Evolutionary conservation across 257 asterid species (phyloP).

Genomic region (Pogostemon cablin): DNA sequence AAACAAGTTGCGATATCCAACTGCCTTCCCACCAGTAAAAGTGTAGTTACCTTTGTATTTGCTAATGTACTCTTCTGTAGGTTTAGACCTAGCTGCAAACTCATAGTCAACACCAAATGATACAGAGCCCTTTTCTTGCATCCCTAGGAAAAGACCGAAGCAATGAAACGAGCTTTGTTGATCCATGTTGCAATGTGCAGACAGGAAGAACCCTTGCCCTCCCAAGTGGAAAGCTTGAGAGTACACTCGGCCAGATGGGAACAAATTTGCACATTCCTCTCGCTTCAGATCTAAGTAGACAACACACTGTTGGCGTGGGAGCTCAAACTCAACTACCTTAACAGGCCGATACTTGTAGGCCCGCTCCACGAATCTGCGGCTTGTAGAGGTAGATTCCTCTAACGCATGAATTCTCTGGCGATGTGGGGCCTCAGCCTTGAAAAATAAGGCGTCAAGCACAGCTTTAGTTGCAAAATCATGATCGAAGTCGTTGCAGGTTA

Average conservation of each 20-base stretch:
- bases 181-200: conserved; percentile 96
- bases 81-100: conserved; percentile 83
- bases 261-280: conserved; percentile 68
- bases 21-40: conserved; percentile 91
- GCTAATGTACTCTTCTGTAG: conserved; percentile 70
- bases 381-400: conserved; percentile 57
- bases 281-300: conserved; percentile 88
- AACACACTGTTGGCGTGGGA: conserved; percentile 83
- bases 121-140: conserved; percentile 92
- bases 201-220: conserved; percentile 89
- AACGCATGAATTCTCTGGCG: conserved; percentile 69
- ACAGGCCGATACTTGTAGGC: conserved; percentile 86
- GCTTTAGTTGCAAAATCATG: conserved; percentile 63
- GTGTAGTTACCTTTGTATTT: conserved; percentile 87
- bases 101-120: conserved; percentile 84
- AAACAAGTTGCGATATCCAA: conserved; percentile 80
- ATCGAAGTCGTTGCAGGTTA: conserved; percentile 74
- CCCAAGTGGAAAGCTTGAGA: conserved; percentile 95
- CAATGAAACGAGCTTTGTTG: conserved; percentile 87
- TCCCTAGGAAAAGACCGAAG: conserved; percentile 88
- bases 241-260: conserved; percentile 82
- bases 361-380: conserved; percentile 74
- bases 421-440: conserved; percentile 85
- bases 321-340: conserved; percentile 79
- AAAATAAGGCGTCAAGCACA: conserved; percentile 77